These are phyloP conservation scores for Eucalyptus pauciflora DNA, from an alignment of 345 rosid species.

Conservation along the genomic window DNA sequence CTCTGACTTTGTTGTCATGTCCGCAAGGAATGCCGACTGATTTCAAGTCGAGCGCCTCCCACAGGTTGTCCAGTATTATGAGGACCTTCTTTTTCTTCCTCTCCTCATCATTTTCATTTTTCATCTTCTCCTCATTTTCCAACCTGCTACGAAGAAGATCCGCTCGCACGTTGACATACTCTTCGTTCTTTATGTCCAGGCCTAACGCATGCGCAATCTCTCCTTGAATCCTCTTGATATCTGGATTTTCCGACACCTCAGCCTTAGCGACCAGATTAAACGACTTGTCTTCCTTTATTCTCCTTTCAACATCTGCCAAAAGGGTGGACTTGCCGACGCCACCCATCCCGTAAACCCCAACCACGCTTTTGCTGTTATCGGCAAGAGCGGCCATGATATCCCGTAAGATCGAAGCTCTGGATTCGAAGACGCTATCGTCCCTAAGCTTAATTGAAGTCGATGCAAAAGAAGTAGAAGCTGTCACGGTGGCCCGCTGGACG, in stretches of 20 bases:
- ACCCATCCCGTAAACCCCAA: not conserved
- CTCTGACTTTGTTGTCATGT: not conserved
- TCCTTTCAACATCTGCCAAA: rapidly evolving
- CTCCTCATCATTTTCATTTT: rapidly evolving
- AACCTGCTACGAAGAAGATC: not conserved
- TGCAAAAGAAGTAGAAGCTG: rapidly evolving
- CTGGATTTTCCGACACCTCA: not conserved
- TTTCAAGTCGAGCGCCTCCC: not conserved
- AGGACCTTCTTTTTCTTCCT: not conserved
- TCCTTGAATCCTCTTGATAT: not conserved
- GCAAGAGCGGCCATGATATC: not conserved
- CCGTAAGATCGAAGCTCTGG: rapidly evolving
- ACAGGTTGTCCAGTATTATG: not conserved
- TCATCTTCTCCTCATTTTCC: rapidly evolving
- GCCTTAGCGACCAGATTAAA: not conserved
- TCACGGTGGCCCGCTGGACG: rapidly evolving
- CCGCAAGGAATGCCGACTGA: not conserved
- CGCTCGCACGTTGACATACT: not conserved
- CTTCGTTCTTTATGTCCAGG: not conserved
- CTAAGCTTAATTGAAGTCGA: rapidly evolving
- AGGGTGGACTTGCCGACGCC: not conserved
- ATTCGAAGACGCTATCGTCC: rapidly evolving
- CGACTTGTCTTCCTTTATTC: rapidly evolving
- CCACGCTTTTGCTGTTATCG: rapidly evolving
- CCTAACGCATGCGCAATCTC: not conserved